Base-by-base conservation (phyloP, 306 rosid species). In the Abrus pulchellus region DNA sequence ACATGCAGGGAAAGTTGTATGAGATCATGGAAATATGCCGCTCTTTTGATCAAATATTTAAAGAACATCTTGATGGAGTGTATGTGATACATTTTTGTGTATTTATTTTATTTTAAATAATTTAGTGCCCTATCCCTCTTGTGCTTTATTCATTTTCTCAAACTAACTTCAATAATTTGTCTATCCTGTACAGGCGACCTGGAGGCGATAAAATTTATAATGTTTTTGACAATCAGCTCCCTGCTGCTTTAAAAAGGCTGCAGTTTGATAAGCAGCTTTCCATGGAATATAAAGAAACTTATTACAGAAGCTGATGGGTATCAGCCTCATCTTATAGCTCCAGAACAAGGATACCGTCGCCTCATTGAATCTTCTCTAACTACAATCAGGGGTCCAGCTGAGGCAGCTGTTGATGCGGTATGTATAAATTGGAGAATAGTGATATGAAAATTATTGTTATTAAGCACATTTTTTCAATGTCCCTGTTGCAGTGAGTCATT, bases 261-360 rank as follows among this genome's bases (percentile, higher is more conserved):
- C 98, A 94, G 89, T 94, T 94, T 84, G 98, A 94, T 88, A 94
- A 90, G 83, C 98, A 94, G 79, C 97, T 94, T 66, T 80, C 98
- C 11, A 92, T 94, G 98, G 98, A 94, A 87, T 74, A 91, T 94
- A 78, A 73, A 90, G 79, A 94, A 94, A 87, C 94, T 91, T 76
- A 91, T 94, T 68, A 94, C 98, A 2, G 98, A 94, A 81, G 98
- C 98, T 72, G 98, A 94, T 90, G 98, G 98, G 67, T 94, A 94
- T 85, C 98, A 94, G 82, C 98, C 97, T 80, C 98, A n/a, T n/a
- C n/a, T n/a, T n/a, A n/a, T n/a, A n/a, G n/a, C n/a, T n/a, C n/a
- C n/a, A n/a, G n/a, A n/a, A 94, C 98, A 92, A 87, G 98, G 98
- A 73, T 94, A 94, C 73, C 98, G 97, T 28, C 94, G 94, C 61